Conservation (phyloP, 768 basidiomycete species). For the Serendipita sp. region DNA sequence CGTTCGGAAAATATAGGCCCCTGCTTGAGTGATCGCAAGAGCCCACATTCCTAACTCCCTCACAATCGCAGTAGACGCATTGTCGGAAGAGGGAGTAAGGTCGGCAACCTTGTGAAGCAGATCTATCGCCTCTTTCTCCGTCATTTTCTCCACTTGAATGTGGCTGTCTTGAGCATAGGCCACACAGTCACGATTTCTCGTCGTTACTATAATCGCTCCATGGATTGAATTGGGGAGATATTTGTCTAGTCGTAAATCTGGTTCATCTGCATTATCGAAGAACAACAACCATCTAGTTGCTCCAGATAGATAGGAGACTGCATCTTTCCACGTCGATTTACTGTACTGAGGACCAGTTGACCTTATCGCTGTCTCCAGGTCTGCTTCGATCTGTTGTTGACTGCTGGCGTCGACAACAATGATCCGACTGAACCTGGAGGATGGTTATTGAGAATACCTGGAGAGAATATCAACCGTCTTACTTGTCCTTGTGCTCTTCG, state of each 20-base stretch:
- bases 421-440: neutral
- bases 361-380: neutral
- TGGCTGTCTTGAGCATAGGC: neutral
- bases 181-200: neutral
- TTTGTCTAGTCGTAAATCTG: neutral
- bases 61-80: neutral
- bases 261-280: neutral
- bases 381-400: neutral
- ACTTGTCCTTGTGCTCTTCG: neutral
- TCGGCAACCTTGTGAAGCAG: slow-evolving; percentile 1
- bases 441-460: neutral
- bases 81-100: neutral
- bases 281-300: neutral
- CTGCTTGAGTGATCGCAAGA: neutral
- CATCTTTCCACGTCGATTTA: neutral
- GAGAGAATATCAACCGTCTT: neutral
- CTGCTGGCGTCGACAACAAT: neutral
- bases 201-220: neutral
- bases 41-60: neutral
- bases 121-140: neutral
- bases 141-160: neutral
- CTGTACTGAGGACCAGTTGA: neutral
- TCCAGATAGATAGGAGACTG: neutral
- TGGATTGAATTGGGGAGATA: neutral
- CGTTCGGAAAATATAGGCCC: neutral